Evolutionary conservation across 768 basidiomycete genomes (phyloP).

Genomic region (Lactifluus pinguis): DNA sequence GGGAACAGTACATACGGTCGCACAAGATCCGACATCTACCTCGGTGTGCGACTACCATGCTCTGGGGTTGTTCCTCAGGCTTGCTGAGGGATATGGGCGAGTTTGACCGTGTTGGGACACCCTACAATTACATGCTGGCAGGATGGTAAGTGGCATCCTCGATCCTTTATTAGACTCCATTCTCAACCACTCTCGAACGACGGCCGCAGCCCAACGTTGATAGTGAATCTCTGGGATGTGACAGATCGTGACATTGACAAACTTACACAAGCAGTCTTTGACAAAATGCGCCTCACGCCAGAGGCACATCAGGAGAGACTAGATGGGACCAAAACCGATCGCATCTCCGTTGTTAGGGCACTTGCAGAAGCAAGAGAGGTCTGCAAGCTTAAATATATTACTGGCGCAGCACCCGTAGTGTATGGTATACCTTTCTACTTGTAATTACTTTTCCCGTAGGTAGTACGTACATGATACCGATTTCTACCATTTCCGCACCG

Average conservation of each 20-base stretch:
- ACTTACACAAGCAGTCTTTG: slow-evolving; percentile 77
- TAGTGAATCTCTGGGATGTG: slow-evolving; percentile 97
- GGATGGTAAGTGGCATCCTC: slow-evolving; percentile 66
- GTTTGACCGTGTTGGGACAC: slow-evolving; percentile 86
- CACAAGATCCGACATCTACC: slow-evolving; percentile 74
- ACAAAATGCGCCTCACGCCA: slow-evolving; percentile 48
- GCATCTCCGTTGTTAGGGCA: slow-evolving; percentile 57
- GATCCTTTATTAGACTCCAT: background rate
- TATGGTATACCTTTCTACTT: slow-evolving; percentile 95
- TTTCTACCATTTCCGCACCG: background rate
- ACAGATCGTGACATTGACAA: slow-evolving; percentile 97
- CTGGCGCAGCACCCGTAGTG: slow-evolving; percentile 89
- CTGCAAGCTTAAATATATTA: slow-evolving; percentile 89
- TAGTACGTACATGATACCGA: background rate
- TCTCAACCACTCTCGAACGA: background rate
- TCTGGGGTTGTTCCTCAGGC: slow-evolving; percentile 99
- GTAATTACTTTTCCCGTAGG: slow-evolving; percentile 20
- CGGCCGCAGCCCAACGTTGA: slow-evolving; percentile 59
- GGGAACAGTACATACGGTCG: slow-evolving; percentile 87
- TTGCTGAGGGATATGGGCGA: slow-evolving; percentile 84
- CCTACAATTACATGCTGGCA: slow-evolving; percentile 92
- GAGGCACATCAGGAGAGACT: slow-evolving; percentile 22
- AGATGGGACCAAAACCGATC: slow-evolving; percentile 18
- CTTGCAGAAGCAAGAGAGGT: slow-evolving; percentile 69
- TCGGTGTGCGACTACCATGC: slow-evolving; percentile 88